Percentiles rank a stretch among this genome's conserved stretches.
Conservation (phyloP, 2,329 filamentous ascomycete genomes). For the Coniochaeta sp. region DNA sequence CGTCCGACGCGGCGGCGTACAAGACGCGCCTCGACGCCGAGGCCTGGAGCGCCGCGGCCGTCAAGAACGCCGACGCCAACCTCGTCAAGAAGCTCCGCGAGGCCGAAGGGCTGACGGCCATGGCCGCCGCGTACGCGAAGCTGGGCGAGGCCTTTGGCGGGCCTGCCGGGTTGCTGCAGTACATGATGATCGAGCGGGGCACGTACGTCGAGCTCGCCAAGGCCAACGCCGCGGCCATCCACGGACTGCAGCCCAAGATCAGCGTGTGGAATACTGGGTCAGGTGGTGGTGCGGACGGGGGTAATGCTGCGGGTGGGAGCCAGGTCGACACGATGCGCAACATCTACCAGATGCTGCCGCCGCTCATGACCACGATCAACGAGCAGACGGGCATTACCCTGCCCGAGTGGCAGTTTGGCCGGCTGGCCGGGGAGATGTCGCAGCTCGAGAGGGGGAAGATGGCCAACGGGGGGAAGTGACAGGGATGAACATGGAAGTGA, state of each 20-base stretch:
- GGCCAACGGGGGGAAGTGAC: constrained; percentile 23
- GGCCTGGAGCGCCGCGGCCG: constrained; percentile 26
- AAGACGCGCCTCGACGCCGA: constrained; percentile 39
- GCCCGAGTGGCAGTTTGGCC: constrained; percentile 67
- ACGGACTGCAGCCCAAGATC: constrained; percentile 80
- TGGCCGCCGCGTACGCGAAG: constrained; percentile 73
- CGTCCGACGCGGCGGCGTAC: constrained; percentile 38
- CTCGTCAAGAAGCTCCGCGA: constrained; percentile 57
- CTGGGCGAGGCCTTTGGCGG: constrained; percentile 69
- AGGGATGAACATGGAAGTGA: background rate
- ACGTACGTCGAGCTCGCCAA: constrained; percentile 71
- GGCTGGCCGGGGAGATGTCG: constrained; percentile 26
- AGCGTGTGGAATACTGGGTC: constrained; percentile 79
- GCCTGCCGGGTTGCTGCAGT: constrained; percentile 70
- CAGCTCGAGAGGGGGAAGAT: constrained; percentile 28
- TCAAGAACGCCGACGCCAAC: constrained; percentile 45
- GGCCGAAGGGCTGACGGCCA: constrained; percentile 68
- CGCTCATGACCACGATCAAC: constrained; percentile 76
- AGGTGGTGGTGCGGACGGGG: constrained; percentile 24
- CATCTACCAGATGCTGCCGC: constrained; percentile 77
- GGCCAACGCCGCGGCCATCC: constrained; percentile 69
- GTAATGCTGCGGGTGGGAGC: constrained; percentile 26
- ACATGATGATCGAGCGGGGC: constrained; percentile 80
- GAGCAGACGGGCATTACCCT: constrained; percentile 81
- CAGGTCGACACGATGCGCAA: constrained; percentile 64